These are phyloP conservation scores for Neofusicoccum laricinum DNA, from an alignment of 2,329 filamentous ascomycete species.

Conservation along the genomic window DNA sequence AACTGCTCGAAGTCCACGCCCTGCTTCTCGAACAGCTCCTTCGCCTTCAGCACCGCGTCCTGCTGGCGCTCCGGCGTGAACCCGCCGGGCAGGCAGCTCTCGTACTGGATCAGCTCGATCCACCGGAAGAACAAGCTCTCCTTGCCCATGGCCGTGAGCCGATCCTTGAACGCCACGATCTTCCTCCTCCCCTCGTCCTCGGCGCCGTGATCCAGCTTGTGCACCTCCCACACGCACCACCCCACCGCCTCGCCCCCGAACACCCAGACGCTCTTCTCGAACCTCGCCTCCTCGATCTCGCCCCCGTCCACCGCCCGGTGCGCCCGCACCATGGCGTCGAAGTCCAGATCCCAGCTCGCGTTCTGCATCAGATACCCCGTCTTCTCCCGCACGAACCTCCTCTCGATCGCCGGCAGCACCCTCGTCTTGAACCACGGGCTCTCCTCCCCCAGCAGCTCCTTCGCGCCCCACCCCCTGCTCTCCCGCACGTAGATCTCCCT, in stretches of 20 bases:
- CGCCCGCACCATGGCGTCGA: slow-evolving; percentile 73
- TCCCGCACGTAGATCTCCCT: slow-evolving; percentile 79
- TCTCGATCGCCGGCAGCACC: slow-evolving; percentile 67
- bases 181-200: slow-evolving; percentile 68
- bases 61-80: slow-evolving; percentile 74
- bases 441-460: slow-evolving; percentile 53
- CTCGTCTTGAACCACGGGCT: slow-evolving; percentile 57
- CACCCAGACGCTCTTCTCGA: slow-evolving; percentile 62
- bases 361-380: slow-evolving; percentile 87
- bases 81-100: slow-evolving; percentile 73
- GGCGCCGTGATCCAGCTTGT: slow-evolving; percentile 46
- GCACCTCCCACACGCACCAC: slow-evolving; percentile 68
- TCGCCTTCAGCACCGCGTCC: slow-evolving; percentile 69
- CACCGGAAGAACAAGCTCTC: slow-evolving; percentile 87
- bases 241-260: slow-evolving; percentile 28
- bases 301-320: slow-evolving; percentile 67
- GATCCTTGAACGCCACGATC: slow-evolving; percentile 77
- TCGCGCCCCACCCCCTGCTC: slow-evolving; percentile 68
- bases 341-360: slow-evolving; percentile 83
- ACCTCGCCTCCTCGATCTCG: slow-evolving; percentile 59
- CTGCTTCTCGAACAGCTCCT: slow-evolving; percentile 69
- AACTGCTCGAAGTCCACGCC: slow-evolving; percentile 80
- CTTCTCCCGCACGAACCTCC: slow-evolving; percentile 67
- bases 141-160: slow-evolving; percentile 72
- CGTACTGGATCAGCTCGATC: slow-evolving; percentile 89